phyloP scores from a whole-genome alignment of 176 grass and related monocot genomes.

The Oryza meridionalis region DNA sequence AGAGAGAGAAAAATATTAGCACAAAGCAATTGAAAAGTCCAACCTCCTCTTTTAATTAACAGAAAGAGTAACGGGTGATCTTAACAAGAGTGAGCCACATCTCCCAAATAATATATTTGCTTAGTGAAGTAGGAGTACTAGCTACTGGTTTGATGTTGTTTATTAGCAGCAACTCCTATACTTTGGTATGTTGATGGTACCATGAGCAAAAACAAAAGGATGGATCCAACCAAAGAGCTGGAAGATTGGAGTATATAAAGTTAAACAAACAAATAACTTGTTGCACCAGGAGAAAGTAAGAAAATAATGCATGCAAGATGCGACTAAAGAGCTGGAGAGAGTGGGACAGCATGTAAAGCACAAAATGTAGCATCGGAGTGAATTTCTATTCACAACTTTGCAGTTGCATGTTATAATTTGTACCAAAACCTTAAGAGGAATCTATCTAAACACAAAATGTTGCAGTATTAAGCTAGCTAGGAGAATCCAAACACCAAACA shows the following conservation, averaged over 20 bases:
- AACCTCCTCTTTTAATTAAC: conserved; percentile 12
- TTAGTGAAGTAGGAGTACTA: not conserved
- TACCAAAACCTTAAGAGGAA: not conserved
- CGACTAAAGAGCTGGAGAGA: not conserved
- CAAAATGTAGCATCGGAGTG: no score
- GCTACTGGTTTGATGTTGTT: conserved; percentile 12
- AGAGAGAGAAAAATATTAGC: not conserved
- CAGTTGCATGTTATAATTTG: no score
- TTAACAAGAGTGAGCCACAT: conserved; percentile 23
- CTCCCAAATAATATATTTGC: conserved; percentile 19
- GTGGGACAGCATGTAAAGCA: not conserved
- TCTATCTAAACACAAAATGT: conserved; percentile 16
- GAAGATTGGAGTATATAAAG: not conserved
- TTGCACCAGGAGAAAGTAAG: not conserved
- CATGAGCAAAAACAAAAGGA: conserved; percentile 25
- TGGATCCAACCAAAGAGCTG: not conserved
- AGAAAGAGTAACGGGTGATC: conserved; percentile 11
- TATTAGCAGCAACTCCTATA: not conserved
- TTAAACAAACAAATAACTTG: not conserved
- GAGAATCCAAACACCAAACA: conserved; percentile 11
- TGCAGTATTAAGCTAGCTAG: not conserved
- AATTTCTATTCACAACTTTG: no score
- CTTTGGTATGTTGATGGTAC: conserved; percentile 34
- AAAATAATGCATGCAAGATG: not conserved
- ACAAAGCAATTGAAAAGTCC: conserved; percentile 31